Evolutionary conservation across 768 basidiomycete genomes (phyloP).

Genomic region (Chiua virens): DNA sequence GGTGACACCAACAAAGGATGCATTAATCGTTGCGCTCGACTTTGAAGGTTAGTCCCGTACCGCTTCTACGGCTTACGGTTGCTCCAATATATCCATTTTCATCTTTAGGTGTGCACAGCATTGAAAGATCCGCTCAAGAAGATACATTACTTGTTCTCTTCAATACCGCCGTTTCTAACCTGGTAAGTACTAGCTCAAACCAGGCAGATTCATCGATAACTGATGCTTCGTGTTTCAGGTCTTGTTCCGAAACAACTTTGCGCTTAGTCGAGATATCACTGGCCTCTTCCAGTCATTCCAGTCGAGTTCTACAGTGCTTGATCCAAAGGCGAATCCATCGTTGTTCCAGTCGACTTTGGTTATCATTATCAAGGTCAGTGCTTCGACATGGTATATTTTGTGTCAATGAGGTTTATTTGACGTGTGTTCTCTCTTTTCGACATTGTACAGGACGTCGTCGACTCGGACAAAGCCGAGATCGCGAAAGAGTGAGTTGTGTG

Average conservation of each 20-base stretch:
- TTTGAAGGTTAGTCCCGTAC: constrained; percentile 50
- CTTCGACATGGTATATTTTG: background rate
- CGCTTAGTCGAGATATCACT: constrained; percentile 56
- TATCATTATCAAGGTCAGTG: constrained; percentile 61
- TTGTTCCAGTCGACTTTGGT: constrained; percentile 59
- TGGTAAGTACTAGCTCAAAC: constrained; percentile 44
- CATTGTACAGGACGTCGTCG: constrained; percentile 63
- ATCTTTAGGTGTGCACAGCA: constrained; percentile 53
- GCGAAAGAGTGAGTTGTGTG: constrained; percentile 49
- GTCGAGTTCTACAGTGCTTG: constrained; percentile 54
- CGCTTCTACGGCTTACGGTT: background rate
- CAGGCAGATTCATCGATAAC: background rate
- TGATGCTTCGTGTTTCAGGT: constrained; percentile 38
- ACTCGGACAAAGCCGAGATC: constrained; percentile 59
- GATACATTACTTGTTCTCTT: constrained; percentile 63
- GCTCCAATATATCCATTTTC: background rate
- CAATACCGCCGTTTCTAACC: constrained; percentile 64
- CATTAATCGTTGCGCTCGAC: constrained; percentile 57
- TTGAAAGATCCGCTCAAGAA: constrained; percentile 63
- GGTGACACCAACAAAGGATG: constrained; percentile 56
- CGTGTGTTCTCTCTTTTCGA: no score
- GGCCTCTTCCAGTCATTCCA: constrained; percentile 65
- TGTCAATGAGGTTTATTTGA: background rate
- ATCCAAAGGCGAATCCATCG: constrained; percentile 56
- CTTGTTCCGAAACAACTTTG: constrained; percentile 65